Evolutionary conservation across 768 basidiomycete genomes (phyloP), one percentile per base, ranked within the genome.

Genomic region (Omphalotus guepiniiformis): DNA sequence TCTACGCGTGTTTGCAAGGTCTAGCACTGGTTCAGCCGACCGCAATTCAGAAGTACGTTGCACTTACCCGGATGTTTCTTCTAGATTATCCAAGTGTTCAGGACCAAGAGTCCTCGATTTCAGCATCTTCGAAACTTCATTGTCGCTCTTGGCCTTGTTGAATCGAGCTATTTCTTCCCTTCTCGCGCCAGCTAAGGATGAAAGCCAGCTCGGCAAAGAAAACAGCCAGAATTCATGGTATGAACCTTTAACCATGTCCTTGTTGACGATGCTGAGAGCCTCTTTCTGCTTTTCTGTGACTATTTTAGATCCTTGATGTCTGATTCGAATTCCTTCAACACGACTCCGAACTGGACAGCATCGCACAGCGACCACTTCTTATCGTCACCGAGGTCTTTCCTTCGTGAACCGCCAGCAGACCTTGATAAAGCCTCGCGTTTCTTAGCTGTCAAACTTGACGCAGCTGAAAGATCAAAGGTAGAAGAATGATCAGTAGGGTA

Each of bases 71-170:
- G 29, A 89, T 80, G 51, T 75, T 72, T 54, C 83, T 79, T 26
- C 92, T 60, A 94, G 93, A 1, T 80, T 85, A 59, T 94, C 92
- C 12, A 83, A 72, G 58, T 93, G 85, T 58, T 97, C 92, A 0
- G 95, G 92, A 11, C 86, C 86, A n/a, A 93, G 66, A n/a, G 85
- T 82, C 39, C 87, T 75, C 2, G 80, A 70, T 57, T 79, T 82
- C 44, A 90, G 66, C 72, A 86, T 79, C 57, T 81, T 85, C 8
- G 82, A 78, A 61, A 94, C 89, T 46, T 86, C 85, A 3, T 80
- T 75, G 58, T 97, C 93, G 25, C 74, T 75, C 50, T 81, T 80
- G 1, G 92, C 93, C 55, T 79, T 81, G 46, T 83, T 74, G 63
- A 91, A 93, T 4, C 90, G 80, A 15, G 73, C 70, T 21, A 91